These are phyloP conservation scores for Pogostemon cablin DNA, from an alignment of 257 asterid species.

Conservation along the genomic window DNA sequence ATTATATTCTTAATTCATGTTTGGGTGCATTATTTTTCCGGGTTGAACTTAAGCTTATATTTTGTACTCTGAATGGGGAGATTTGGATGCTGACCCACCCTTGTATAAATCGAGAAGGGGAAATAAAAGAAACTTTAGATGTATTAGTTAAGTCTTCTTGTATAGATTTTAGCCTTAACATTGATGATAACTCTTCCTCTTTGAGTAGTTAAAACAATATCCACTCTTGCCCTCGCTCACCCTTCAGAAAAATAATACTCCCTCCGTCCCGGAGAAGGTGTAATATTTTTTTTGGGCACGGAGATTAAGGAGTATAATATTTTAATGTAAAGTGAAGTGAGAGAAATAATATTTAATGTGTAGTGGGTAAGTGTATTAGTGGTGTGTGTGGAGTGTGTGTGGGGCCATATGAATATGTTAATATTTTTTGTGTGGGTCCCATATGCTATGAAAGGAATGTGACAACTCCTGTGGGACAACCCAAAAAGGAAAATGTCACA, in stretches of 20 bases:
- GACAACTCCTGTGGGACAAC: no score
- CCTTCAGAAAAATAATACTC: not conserved
- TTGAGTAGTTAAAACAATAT: not conserved
- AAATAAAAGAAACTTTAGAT: not conserved
- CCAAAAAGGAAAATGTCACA: no score
- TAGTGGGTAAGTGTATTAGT: no score
- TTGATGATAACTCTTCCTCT: not conserved
- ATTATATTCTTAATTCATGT: not conserved
- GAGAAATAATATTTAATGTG: no score
- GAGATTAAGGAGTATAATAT: no score
- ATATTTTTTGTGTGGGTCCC: no score
- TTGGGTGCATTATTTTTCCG: not conserved
- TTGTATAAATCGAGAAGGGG: constrained; percentile 4
- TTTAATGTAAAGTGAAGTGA: no score
- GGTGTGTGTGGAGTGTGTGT: no score
- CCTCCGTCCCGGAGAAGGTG: no score
- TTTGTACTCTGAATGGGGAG: not conserved
- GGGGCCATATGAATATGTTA: no score
- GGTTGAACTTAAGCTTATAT: not conserved
- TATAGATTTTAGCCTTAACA: not conserved
- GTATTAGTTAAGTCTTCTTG: not conserved
- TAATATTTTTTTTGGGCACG: no score
- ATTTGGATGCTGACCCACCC: not conserved
- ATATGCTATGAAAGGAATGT: no score
- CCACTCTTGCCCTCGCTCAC: not conserved